Conservation (phyloP, 75 land plant species). For the Selaginella moellendorffii region DNA sequence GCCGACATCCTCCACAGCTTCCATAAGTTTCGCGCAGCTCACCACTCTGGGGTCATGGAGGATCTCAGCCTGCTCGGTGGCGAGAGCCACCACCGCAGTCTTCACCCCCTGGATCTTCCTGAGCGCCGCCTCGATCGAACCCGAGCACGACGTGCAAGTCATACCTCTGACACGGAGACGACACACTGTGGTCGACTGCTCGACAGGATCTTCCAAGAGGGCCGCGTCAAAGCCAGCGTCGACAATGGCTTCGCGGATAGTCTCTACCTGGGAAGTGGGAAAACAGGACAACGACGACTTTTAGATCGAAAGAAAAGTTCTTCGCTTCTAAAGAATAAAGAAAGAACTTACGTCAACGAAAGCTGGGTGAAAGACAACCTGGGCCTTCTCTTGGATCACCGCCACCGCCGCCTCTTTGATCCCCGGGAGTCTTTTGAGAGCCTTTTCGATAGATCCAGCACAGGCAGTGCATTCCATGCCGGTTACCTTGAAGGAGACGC, state of each 20-base stretch:
- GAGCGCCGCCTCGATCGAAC: conserved; percentile 52
- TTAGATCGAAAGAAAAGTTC: background rate
- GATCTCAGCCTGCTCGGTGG: conserved; percentile 77
- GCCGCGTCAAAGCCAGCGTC: conserved; percentile 51
- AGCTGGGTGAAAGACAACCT: conserved; percentile 5
- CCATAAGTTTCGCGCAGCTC: conserved; percentile 27
- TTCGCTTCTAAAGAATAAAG: background rate
- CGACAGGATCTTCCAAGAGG: conserved; percentile 32
- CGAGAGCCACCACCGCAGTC: conserved; percentile 68
- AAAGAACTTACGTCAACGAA: background rate
- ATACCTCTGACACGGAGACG: conserved; percentile 78
- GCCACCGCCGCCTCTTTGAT: conserved; percentile 43
- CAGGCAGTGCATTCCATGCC: conserved; percentile 63
- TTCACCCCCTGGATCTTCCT: conserved; percentile 53
- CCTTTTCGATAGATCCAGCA: conserved; percentile 50
- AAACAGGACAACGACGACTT: background rate
- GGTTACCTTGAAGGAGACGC: conserved; percentile 23
- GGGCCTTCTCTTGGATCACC: conserved; percentile 32
- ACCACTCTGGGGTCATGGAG: conserved; percentile 54
- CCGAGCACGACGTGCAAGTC: conserved; percentile 87
- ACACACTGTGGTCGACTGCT: conserved; percentile 35
- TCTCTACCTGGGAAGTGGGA: conserved; percentile 30
- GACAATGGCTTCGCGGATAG: conserved; percentile 58
- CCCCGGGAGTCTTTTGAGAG: conserved; percentile 42
- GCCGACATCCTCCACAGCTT: conserved; percentile 54